Conservation (phyloP, 2,329 filamentous ascomycete species). For the Monosporascus sp. region DNA sequence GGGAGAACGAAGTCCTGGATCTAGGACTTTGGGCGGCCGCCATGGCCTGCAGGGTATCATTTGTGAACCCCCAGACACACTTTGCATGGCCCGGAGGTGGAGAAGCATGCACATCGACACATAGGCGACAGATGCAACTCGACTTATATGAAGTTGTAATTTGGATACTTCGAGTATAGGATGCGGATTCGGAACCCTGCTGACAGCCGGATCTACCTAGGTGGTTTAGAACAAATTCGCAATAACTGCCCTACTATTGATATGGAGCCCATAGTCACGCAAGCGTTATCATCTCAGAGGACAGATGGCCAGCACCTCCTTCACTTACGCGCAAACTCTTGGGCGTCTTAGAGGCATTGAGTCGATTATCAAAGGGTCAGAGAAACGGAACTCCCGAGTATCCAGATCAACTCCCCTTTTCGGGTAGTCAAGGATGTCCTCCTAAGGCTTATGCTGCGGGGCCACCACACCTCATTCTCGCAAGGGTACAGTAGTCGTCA, state of each 20-base stretch:
- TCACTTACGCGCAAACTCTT: too few relatives aligned
- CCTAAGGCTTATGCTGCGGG: neutral
- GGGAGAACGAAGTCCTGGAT: too few relatives aligned
- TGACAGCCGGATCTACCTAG: conserved; percentile 16
- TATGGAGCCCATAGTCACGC: too few relatives aligned
- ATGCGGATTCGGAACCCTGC: too few relatives aligned
- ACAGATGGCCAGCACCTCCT: too few relatives aligned
- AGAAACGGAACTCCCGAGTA: neutral
- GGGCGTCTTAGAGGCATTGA: too few relatives aligned
- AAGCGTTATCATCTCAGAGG: too few relatives aligned
- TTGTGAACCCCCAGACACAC: neutral
- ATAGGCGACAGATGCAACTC: neutral
- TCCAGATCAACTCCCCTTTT: neutral
- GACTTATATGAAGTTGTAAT: neutral
- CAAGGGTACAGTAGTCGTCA: neutral
- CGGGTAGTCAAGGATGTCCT: neutral
- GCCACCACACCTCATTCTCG: neutral
- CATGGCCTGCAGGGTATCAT: neutral
- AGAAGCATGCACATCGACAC: neutral
- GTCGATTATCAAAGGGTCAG: too few relatives aligned
- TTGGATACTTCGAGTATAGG: neutral
- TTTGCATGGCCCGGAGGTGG: neutral
- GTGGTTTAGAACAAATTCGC: too few relatives aligned
- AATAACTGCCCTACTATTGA: too few relatives aligned
- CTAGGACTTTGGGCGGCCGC: neutral